Evolutionary conservation across 106 monocot genomes (phyloP).

Genomic region (Hemerocallis citrina): DNA sequence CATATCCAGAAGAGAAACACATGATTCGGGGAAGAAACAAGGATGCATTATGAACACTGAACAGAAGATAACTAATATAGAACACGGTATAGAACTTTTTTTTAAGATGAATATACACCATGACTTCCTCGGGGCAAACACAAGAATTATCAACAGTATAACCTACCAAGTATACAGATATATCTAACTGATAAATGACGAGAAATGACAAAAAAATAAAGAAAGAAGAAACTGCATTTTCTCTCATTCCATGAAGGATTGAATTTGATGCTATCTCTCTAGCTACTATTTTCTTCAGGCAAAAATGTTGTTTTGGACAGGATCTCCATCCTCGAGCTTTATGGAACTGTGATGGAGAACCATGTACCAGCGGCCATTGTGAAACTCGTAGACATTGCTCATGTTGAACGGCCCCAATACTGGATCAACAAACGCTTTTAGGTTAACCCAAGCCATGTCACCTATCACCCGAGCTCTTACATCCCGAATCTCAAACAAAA

Average conservation of each 20-base stretch:
- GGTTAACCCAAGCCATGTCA: constrained; percentile 59
- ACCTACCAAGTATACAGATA: neutral
- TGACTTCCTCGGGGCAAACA: neutral
- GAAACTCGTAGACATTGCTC: constrained; percentile 67
- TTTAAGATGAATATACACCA: neutral
- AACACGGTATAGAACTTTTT: too few relatives aligned
- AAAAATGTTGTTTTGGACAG: constrained; percentile 19
- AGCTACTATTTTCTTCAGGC: neutral
- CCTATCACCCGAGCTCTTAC: constrained; percentile 45
- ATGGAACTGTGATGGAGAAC: constrained; percentile 68
- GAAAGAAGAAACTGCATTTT: neutral
- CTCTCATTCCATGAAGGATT: neutral
- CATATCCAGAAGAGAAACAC: too few relatives aligned
- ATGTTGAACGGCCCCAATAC: constrained; percentile 46
- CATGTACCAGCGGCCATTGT: constrained; percentile 49
- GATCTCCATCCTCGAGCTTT: constrained; percentile 19
- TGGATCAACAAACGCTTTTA: constrained; percentile 56
- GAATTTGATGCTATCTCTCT: neutral
- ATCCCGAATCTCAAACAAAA: constrained; percentile 41
- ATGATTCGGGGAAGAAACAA: too few relatives aligned
- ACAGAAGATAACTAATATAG: too few relatives aligned
- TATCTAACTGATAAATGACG: neutral
- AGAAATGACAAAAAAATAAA: too few relatives aligned
- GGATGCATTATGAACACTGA: too few relatives aligned
- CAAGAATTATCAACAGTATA: neutral